Evolutionary conservation across 306 rosid species (phyloP).

Genomic region (Mimosa bimucronata): DNA sequence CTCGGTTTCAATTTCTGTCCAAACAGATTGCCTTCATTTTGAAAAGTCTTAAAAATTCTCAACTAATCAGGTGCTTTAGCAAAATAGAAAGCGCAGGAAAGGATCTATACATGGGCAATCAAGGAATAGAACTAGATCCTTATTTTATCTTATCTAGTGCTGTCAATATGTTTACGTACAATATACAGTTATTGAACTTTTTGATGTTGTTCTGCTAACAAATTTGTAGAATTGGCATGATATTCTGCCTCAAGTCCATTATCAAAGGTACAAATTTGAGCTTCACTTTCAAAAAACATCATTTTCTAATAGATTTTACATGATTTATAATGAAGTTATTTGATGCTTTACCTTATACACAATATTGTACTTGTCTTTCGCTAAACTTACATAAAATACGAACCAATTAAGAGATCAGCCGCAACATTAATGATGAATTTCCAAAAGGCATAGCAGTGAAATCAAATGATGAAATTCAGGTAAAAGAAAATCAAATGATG

Average conservation of each 20-base stretch:
- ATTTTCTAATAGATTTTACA: conserved; percentile 32
- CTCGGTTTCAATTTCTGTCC: conserved; percentile 19
- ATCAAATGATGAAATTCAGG: not conserved
- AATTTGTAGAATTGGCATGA: conserved; percentile 33
- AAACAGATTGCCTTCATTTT: conserved; percentile 37
- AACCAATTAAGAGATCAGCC: not conserved
- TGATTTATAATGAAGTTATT: not conserved
- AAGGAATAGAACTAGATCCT: conserved; percentile 57
- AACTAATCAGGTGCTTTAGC: conserved; percentile 14
- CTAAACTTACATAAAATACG: conserved; percentile 23
- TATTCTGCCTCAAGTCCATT: conserved; percentile 35
- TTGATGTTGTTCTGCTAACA: conserved; percentile 34
- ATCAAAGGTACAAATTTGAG: conserved; percentile 34
- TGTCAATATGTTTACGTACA: conserved; percentile 23
- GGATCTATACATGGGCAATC: conserved; percentile 39
- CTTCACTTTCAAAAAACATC: conserved; percentile 25
- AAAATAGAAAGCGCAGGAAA: conserved; percentile 26
- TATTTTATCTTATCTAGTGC: conserved; percentile 22
- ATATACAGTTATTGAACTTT: conserved; percentile 24
- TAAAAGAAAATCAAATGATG: not conserved
- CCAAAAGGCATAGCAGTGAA: not conserved
- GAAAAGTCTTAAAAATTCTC: conserved; percentile 32
- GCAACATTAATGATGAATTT: conserved; percentile 14
- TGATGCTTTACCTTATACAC: conserved; percentile 17
- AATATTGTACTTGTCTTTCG: conserved; percentile 18